Percentiles rank a stretch among this genome's conserved stretches.
Evolutionary conservation across 2,329 filamentous ascomycete genomes (phyloP).

Genomic region (Sporothrix humicola): DNA sequence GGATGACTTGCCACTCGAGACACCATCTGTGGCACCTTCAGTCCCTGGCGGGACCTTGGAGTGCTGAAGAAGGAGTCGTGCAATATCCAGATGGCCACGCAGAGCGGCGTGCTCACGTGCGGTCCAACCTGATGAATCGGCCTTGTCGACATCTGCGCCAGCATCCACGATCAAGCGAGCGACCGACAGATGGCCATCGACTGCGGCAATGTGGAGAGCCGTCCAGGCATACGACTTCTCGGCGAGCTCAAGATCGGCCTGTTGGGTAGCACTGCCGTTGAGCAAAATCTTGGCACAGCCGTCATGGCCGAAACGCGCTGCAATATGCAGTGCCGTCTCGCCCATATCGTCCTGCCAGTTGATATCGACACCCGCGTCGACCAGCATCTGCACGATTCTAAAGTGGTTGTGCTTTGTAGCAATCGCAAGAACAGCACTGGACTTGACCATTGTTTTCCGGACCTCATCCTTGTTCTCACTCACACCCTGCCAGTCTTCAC

Average conservation of each 20-base stretch:
- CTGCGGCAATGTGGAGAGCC: slow-evolving; percentile 88
- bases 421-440: slow-evolving; percentile 83
- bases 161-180: slow-evolving; percentile 78
- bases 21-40: slow-evolving; percentile 40
- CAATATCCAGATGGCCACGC: slow-evolving; percentile 84
- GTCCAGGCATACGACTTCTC: slow-evolving; percentile 94
- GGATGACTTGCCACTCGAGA: not conserved
- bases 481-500: slow-evolving; percentile 75
- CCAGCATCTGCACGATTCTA: slow-evolving; percentile 82
- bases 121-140: slow-evolving; percentile 91
- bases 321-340: slow-evolving; percentile 90
- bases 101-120: slow-evolving; percentile 91
- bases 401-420: slow-evolving; percentile 88
- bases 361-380: slow-evolving; percentile 87
- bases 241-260: slow-evolving; percentile 64
- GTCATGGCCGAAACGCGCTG: slow-evolving; percentile 83
- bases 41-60: slow-evolving; percentile 44
- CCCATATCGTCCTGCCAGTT: slow-evolving; percentile 91
- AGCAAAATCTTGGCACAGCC: slow-evolving; percentile 80
- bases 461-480: slow-evolving; percentile 66
- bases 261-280: slow-evolving; percentile 69
- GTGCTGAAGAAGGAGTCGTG: slow-evolving; percentile 67
- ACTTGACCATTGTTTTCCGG: slow-evolving; percentile 75
- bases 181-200: slow-evolving; percentile 80
- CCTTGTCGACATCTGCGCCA: slow-evolving; percentile 74